phyloP scores from a whole-genome alignment of 2,329 filamentous ascomycete genomes.

The Calonectria hongkongensis region DNA sequence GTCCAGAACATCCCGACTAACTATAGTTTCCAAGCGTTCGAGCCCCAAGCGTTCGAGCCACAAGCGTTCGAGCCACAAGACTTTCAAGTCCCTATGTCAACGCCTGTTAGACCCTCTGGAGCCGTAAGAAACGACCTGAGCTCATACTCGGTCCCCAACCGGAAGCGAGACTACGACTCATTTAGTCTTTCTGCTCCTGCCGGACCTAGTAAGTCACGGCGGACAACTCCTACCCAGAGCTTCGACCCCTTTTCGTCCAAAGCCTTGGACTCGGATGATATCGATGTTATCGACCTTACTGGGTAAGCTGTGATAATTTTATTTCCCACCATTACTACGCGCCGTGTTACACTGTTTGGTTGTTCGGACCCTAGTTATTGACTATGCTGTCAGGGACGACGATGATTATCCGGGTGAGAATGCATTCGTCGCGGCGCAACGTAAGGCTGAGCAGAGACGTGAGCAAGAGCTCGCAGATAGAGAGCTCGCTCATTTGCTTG shows the following conservation, averaged over 20 bases:
- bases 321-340: too few species aligned
- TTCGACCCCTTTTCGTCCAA: constrained; percentile 35
- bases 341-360: background rate
- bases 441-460: constrained; percentile 59
- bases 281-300: constrained; percentile 65
- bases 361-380: background rate
- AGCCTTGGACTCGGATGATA: constrained; percentile 32
- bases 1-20: constrained; percentile 37
- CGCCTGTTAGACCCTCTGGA: constrained; percentile 37
- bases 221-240: constrained; percentile 53
- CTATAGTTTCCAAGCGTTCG: constrained; percentile 34
- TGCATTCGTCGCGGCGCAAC: constrained; percentile 58
- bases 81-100: constrained; percentile 48
- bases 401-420: constrained; percentile 54
- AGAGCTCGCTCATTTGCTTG: constrained; percentile 55
- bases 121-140: constrained; percentile 39
- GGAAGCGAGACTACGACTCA: constrained; percentile 56
- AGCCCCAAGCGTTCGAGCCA: constrained; percentile 36
- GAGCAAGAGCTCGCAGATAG: constrained; percentile 55
- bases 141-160: constrained; percentile 51
- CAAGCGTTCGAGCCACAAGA: constrained; percentile 35
- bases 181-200: constrained; percentile 41
- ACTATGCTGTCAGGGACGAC: constrained; percentile 56
- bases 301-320: constrained; percentile 55
- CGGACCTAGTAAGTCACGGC: constrained; percentile 58